Evolutionary conservation across 2,329 filamentous ascomycete species (phyloP), one percentile per base, ranked within the genome.

Genomic region (Colletotrichum plurivorum): DNA sequence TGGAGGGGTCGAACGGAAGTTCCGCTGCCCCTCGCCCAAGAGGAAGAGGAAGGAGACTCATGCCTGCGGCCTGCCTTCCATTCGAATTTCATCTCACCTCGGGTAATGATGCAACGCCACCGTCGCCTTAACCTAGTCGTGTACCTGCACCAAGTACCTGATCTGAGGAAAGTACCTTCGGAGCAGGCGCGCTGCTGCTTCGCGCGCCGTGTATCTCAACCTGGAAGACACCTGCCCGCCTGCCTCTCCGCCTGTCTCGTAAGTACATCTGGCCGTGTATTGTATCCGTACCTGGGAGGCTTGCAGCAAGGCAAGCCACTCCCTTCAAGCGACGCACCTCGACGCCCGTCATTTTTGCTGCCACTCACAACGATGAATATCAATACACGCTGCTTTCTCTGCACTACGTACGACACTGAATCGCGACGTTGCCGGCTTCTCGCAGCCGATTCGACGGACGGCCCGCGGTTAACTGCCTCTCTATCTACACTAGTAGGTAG

Each of bases 1-100:
- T 69, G 67, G 66, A 67, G 55, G 51, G 67, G 62, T 60, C 51
- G 63, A 56, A 61, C 56, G 67, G 62, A 67, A 69, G 62, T 69
- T 61, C 51, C 63, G 56, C 67, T 43, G 41, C 43, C 57, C 62
- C 45, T 61, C 46, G 67, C 63, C 16, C 51, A 67, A 45, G 27
- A 45, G 39, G 51, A 43, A 20, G 46, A 25, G 46, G 46, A 66
- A 56, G 43, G n/a, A 27, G 36, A 22, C 12, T 46, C 43, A 16
- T n/a, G 45, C 27, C 25, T 61, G 20, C 20, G 20, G 51, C 53
- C 16, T 46, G 46, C 22, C 22, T 55, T 22, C 48, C 16, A 41
- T 46, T 46, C 52, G 52, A 56, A 36, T 36, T 63, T 46, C 59
- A 20, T 68, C 65, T 52, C 54, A 49, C 61, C 67, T 69, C 67